Conservation (phyloP, 352 stramenopile genomes). For the Phytopythium ostracodes region DNA sequence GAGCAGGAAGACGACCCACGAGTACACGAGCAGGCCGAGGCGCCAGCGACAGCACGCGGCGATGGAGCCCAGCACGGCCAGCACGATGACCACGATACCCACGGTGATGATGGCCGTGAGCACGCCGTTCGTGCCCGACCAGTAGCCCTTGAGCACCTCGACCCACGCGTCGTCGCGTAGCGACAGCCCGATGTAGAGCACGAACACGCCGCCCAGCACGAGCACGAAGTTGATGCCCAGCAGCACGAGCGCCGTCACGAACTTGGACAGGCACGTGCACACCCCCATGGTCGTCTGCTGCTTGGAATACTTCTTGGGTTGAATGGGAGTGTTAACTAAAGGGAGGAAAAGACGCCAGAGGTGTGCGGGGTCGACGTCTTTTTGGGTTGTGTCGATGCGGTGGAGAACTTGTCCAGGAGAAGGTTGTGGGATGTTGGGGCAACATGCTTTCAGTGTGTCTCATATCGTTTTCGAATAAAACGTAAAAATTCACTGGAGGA, state of each 20-base stretch:
- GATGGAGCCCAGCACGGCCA: constrained; percentile 56
- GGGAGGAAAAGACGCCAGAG: background rate
- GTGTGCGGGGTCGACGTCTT: background rate
- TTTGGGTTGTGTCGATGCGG: background rate
- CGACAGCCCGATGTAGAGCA: constrained; percentile 45
- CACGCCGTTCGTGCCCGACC: constrained; percentile 37
- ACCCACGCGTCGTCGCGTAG: constrained; percentile 46
- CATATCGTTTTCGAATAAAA: background rate
- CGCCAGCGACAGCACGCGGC: constrained; percentile 55
- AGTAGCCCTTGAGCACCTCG: constrained; percentile 58
- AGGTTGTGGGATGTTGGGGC: background rate
- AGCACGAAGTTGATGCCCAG: constrained; percentile 59
- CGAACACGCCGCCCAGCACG: constrained; percentile 45
- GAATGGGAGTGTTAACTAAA: too few relatives aligned
- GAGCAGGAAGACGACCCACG: constrained; percentile 41
- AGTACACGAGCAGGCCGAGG: constrained; percentile 53
- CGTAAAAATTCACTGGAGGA: background rate
- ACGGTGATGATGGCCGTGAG: constrained; percentile 48
- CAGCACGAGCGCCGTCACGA: constrained; percentile 37
- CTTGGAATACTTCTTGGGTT: too few relatives aligned
- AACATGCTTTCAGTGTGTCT: background rate
- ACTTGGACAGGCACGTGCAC: constrained; percentile 23
- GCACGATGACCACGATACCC: constrained; percentile 45
- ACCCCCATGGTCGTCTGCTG: constrained; percentile 18
- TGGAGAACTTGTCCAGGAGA: too few relatives aligned